Conservation (phyloP, 352 stramenopile genomes). For the Thraustochytrium sp. region DNA sequence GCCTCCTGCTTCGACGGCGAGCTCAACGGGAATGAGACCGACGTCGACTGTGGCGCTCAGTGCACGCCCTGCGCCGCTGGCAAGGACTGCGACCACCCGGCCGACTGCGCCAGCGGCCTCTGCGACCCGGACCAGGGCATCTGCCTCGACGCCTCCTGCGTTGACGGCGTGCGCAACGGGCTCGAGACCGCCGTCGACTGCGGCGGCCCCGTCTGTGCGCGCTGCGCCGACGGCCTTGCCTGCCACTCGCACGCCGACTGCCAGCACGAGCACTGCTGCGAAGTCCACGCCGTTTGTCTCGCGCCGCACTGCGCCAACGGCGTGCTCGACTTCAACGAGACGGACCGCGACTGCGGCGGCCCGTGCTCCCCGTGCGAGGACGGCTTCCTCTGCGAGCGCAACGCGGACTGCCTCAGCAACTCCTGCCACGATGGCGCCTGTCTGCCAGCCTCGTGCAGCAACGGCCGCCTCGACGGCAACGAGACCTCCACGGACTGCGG, state of each 20-base stretch:
- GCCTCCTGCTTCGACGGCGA: conserved; percentile 9
- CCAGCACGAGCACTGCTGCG: conserved; percentile 1
- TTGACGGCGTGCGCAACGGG: conserved; percentile 33
- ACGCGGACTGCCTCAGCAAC: conserved; percentile 30
- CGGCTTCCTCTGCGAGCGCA: not conserved
- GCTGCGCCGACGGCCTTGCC: not conserved
- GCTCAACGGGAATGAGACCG: conserved; percentile 43
- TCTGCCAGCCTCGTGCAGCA: not conserved
- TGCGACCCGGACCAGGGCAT: conserved; percentile 8
- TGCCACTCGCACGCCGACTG: conserved; percentile 30
- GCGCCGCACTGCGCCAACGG: conserved; percentile 5
- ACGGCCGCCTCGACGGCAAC: conserved; percentile 4
- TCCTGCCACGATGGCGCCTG: conserved; percentile 18
- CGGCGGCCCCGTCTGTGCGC: conserved; percentile 8
- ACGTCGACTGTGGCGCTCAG: conserved; percentile 32
- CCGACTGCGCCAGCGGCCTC: conserved; percentile 2
- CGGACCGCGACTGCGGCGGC: conserved; percentile 37
- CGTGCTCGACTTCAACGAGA: conserved; percentile 31
- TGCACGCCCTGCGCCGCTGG: conserved; percentile 24
- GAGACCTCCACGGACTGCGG: conserved; percentile 41
- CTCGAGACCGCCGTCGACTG: conserved; percentile 42
- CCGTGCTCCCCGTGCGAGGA: conserved; percentile 3
- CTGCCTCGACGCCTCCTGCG: conserved; percentile 19
- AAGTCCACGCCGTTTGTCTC: conserved; percentile 29
- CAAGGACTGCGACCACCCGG: not conserved